A percentile compares a stretch with the other conserved stretches of the same genome.
phyloP scores from a whole-genome alignment of 805 yeast species.

The Yueomyces sp. region DNA sequence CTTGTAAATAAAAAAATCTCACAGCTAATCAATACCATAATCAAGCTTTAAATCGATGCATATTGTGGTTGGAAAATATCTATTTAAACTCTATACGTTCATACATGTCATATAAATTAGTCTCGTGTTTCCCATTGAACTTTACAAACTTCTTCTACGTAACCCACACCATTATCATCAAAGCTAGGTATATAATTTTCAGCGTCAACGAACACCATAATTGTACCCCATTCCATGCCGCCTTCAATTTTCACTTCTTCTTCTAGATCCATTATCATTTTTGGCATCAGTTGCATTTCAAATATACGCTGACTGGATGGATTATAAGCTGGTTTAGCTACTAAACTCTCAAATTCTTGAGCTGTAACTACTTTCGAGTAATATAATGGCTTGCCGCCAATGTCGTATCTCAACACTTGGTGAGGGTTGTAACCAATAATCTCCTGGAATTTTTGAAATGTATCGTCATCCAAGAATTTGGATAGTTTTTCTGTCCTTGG shows the following conservation, averaged over 20 bases:
- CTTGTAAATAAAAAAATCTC: too few species aligned
- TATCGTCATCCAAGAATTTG: conserved; percentile 54
- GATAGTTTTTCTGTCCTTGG: conserved; percentile 37
- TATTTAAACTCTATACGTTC: background rate
- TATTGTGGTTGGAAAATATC: too few species aligned
- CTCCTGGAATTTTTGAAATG: conserved; percentile 67
- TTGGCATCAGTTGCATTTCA: conserved; percentile 92
- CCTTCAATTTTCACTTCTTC: conserved; percentile 32
- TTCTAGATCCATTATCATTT: conserved; percentile 74
- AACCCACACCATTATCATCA: conserved; percentile 61
- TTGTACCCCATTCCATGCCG: conserved; percentile 98
- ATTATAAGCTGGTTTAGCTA: conserved; percentile 51
- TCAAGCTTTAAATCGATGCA: too few species aligned
- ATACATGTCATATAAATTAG: background rate
- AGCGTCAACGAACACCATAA: conserved; percentile 63
- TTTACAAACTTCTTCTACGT: conserved; percentile 66
- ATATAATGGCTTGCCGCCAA: conserved; percentile 65
- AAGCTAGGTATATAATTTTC: conserved; percentile 47
- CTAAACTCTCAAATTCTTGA: conserved; percentile 16
- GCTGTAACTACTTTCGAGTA: conserved; percentile 32
- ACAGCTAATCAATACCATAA: too few species aligned
- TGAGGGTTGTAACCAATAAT: conserved; percentile 68
- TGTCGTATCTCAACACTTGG: conserved; percentile 77
- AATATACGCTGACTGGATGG: conserved; percentile 50
- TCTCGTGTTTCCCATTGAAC: conserved; percentile 65